Base-by-base conservation (phyloP, 768 basidiomycete species). In the Filobasidium wieringae region DNA sequence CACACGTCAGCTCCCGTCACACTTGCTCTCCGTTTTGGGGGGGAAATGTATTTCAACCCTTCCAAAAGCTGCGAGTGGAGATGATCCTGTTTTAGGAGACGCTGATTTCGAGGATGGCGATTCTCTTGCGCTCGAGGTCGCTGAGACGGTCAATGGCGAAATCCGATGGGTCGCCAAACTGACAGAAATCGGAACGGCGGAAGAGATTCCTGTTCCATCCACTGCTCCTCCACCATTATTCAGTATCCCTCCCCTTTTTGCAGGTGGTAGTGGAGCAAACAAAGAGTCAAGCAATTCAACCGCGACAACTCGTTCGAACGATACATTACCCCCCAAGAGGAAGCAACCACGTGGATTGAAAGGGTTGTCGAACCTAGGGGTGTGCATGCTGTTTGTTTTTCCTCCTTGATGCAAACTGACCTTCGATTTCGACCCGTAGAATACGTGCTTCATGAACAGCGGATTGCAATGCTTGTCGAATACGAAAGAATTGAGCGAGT, bases 401-500 rank as follows among this genome's bases (percentile, higher is more conserved):
- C 36, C 36, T 37, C 36, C n/a, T 37, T 37, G 36, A 9, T n/a
- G 9, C 14, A 27, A 7, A 14, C 43, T 47, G 43, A 47, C 15
- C 37, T 40, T 4, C 37, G 22, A 17, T 40, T 22, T 15, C 37
- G 15, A 4, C 11, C 4, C 22, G 15, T 14, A 71, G 59, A 92
- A 92, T 68, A 95, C 92, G 7, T 96, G 92, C 72, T 99, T 97
- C 77, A 97, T 99, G 95, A 99, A 97, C 73, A 92, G 90, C 53
- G 93, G 95, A 1, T 79, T 96, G 6, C 95, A 99, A 70, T 97
- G 95, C 74, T 81, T 99, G 53, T 86, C 86, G 26, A 95, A 99
- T 70, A 88, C 85, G 7, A 80, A 83, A 47, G 91, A 96, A 69
- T 79, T 99, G 24, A 81, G 82, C 11, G 84, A 92, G 52, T 99